These are phyloP conservation scores for Butyriboletus appendiculatus DNA, from an alignment of 1,284 basidiomycete species.

Conservation along the genomic window DNA sequence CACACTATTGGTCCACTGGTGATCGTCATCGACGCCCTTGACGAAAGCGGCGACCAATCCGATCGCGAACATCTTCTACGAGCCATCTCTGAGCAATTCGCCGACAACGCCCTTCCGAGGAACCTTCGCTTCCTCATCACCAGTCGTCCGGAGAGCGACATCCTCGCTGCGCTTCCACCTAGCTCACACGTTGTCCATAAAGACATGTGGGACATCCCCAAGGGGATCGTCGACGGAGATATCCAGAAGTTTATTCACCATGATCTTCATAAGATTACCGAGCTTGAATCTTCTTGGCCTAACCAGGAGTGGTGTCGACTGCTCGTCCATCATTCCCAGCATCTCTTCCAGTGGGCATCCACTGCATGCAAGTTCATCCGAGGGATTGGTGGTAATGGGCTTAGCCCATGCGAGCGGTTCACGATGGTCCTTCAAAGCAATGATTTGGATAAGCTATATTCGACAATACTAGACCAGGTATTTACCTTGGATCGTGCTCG, in stretches of 20 bases:
- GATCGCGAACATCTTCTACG: background rate
- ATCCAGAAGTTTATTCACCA: too few relatives aligned
- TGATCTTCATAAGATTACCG: too few relatives aligned
- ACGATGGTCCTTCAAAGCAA: background rate
- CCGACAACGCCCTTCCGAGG: background rate
- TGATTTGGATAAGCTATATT: background rate
- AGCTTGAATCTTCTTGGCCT: too few relatives aligned
- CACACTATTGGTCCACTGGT: constrained; percentile 1
- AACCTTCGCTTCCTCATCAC: background rate
- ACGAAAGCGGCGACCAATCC: constrained; percentile 7
- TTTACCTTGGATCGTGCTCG: background rate
- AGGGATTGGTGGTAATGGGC: background rate
- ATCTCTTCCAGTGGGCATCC: background rate
- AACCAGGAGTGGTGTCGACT: background rate
- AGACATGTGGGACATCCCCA: too few relatives aligned
- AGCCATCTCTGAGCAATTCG: background rate
- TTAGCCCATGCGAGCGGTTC: background rate
- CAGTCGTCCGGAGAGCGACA: too few relatives aligned
- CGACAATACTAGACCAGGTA: background rate
- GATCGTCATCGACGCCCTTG: constrained; percentile 14
- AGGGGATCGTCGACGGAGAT: too few relatives aligned
- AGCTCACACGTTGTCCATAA: too few relatives aligned
- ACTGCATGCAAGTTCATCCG: background rate
- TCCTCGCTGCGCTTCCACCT: too few relatives aligned
- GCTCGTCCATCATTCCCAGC: background rate